A percentile compares a stretch with the other conserved stretches of the same genome.
Evolutionary conservation across 2,329 filamentous ascomycete genomes (phyloP).

Genomic region (Xylariomycetidae sp.): DNA sequence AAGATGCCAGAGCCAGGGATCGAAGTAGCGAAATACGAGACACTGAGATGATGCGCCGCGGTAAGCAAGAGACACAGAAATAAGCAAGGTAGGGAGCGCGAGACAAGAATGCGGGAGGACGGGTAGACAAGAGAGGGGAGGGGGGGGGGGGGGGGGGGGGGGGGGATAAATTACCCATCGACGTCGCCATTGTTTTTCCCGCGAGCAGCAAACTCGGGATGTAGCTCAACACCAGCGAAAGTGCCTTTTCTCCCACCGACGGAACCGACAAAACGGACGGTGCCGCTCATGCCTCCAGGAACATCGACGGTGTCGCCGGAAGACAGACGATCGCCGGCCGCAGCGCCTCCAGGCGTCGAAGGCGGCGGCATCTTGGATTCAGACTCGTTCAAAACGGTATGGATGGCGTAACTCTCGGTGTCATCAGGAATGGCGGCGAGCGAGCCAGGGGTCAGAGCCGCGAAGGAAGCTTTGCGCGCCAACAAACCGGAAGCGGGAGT

Average conservation of each 20-base stretch:
- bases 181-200: slow-evolving; percentile 97
- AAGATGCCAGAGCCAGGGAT: slow-evolving; percentile 87
- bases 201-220: slow-evolving; percentile 70
- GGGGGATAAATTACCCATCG: slow-evolving; percentile 64
- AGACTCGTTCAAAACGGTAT: slow-evolving; percentile 45
- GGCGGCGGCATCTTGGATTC: slow-evolving; percentile 45
- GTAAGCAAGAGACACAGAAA: no score
- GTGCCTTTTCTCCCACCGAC: slow-evolving; percentile 86
- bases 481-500: slow-evolving; percentile 40
- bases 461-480: slow-evolving; percentile 66
- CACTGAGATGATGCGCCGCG: slow-evolving; percentile 31
- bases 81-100: slow-evolving; percentile 16
- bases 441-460: slow-evolving; percentile 60
- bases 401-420: slow-evolving; percentile 57
- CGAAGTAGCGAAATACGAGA: slow-evolving; percentile 77
- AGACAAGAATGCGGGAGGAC: slow-evolving; percentile 11
- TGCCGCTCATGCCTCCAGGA: slow-evolving; percentile 87
- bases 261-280: slow-evolving; percentile 79
- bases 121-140: slow-evolving; percentile 1
- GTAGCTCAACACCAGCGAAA: slow-evolving; percentile 90
- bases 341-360: slow-evolving; percentile 45
- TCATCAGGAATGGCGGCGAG: slow-evolving; percentile 64
- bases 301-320: slow-evolving; percentile 87
- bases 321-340: slow-evolving; percentile 50
- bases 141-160: slow-evolving; percentile 8